Conservation (phyloP, 805 yeast genomes). For the Lipomyces lipofer region DNA sequence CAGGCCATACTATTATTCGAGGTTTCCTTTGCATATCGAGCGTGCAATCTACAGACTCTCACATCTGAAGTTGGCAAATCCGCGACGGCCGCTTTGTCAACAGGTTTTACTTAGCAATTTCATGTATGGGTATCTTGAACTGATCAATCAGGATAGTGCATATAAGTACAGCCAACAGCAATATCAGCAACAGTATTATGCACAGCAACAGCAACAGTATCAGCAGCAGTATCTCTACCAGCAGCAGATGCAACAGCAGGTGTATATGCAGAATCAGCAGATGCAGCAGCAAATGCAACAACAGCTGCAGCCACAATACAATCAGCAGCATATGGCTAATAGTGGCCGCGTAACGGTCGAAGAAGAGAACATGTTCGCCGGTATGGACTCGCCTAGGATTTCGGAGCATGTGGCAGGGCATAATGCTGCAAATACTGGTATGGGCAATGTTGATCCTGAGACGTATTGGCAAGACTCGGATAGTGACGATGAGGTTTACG, state of each 20-base stretch:
- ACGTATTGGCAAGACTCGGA: conserved; percentile 9
- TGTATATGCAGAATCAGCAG: conserved; percentile 2
- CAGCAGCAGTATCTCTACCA: conserved; percentile 11
- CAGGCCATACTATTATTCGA: conserved; percentile 33
- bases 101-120: conserved; percentile 92
- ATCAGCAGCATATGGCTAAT: neutral
- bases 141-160: conserved; percentile 72
- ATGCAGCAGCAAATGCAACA: neutral
- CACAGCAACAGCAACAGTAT: conserved; percentile 16
- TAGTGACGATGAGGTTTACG: conserved; percentile 12
- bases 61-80: conserved; percentile 90
- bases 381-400: neutral
- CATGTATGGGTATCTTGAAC: conserved; percentile 94
- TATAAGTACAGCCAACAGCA: conserved; percentile 19
- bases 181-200: conserved; percentile 16
- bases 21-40: conserved; percentile 94
- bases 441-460: neutral
- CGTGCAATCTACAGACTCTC: conserved; percentile 91
- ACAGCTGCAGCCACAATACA: neutral
- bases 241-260: conserved; percentile 7
- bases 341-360: too few relatives aligned
- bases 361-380: conserved; percentile 4
- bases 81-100: conserved; percentile 84
- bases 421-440: too few relatives aligned
- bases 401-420: too few relatives aligned